Evolutionary conservation across 1,284 basidiomycete species (phyloP).

Genomic region (Ceratobasidium sp.): DNA sequence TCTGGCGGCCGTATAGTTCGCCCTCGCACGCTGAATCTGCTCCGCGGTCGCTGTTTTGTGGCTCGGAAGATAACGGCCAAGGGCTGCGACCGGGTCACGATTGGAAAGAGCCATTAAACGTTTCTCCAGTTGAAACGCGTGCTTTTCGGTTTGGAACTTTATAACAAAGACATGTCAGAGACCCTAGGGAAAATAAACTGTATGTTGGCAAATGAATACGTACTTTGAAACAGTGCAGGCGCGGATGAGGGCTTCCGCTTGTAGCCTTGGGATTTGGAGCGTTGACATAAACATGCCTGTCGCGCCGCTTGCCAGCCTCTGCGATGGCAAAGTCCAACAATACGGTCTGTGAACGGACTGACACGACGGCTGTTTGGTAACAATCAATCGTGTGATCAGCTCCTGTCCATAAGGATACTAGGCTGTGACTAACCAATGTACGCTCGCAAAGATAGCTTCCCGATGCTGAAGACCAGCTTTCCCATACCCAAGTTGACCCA

Average conservation of each 20-base stretch:
- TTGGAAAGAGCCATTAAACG: constrained; percentile 34
- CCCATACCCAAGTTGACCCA: constrained; percentile 35
- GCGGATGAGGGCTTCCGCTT: constrained; percentile 30
- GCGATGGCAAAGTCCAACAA: constrained; percentile 36
- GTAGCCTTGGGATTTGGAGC: constrained; percentile 36
- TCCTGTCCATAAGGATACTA: background rate
- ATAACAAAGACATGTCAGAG: constrained; percentile 1
- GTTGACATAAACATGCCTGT: constrained; percentile 36
- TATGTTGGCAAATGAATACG: background rate
- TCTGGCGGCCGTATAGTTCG: constrained; percentile 15
- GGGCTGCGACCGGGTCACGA: constrained; percentile 35
- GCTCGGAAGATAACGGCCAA: constrained; percentile 23
- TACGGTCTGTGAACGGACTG: constrained; percentile 29
- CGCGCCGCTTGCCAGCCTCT: constrained; percentile 32
- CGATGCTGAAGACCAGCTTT: constrained; percentile 33
- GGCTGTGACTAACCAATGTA: constrained; percentile 22
- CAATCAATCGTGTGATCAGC: background rate
- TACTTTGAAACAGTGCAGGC: constrained; percentile 36
- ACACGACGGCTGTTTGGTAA: constrained; percentile 15
- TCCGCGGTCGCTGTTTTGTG: constrained; percentile 24
- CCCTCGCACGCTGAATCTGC: constrained; percentile 23
- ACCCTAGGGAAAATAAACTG: background rate
- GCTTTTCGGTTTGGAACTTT: constrained; percentile 36
- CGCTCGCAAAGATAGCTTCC: constrained; percentile 31
- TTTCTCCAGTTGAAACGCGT: constrained; percentile 35